Evolutionary conservation across 345 rosid species (phyloP).

Genomic region (Salix exigua): DNA sequence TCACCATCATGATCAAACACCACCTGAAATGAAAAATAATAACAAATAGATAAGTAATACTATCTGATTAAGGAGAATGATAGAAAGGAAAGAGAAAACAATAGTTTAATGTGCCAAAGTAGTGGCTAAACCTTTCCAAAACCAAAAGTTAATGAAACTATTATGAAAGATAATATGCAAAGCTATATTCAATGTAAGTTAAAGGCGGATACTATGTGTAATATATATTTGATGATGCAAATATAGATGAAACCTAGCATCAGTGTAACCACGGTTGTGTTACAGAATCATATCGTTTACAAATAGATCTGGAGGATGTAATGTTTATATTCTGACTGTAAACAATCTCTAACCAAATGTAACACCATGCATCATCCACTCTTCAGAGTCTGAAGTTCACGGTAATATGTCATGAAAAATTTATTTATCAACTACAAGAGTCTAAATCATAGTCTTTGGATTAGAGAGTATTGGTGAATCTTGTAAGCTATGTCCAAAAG

Average conservation of each 20-base stretch:
- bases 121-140: background rate
- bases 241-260: too few relatives aligned
- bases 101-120: background rate
- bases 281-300: too few relatives aligned
- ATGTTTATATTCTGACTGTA: background rate
- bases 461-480: background rate
- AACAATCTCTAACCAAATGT: background rate
- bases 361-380: background rate
- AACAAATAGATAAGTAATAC: slow-evolving; percentile 23
- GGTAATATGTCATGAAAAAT: background rate
- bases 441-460: background rate
- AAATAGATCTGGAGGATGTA: background rate
- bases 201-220: too few relatives aligned
- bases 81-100: background rate
- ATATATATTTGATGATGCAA: too few relatives aligned
- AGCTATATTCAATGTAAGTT: background rate
- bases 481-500: background rate
- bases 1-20: slow-evolving; percentile 99
- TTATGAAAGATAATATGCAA: background rate
- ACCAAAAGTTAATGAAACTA: background rate
- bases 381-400: background rate
- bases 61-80: background rate
- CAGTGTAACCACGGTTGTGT: too few relatives aligned
- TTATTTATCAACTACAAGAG: background rate
- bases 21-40: slow-evolving; percentile 56